phyloP scores from a whole-genome alignment of 148 eudicot genomes.

The Fallopia convolvulus region DNA sequence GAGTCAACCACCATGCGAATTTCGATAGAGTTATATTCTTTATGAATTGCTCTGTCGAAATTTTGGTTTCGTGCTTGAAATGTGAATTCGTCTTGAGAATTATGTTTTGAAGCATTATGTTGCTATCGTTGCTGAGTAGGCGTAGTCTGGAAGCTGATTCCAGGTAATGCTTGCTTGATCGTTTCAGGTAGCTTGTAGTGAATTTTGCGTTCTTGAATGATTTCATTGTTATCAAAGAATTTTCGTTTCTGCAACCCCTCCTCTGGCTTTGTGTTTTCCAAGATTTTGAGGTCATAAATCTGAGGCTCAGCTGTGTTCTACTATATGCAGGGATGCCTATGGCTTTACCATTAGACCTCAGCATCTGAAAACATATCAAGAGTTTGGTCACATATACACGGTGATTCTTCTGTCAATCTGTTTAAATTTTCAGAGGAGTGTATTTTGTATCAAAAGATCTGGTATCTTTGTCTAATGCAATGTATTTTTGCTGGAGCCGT shows the following conservation, averaged over 20 bases:
- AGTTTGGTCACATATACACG: conserved; percentile 8
- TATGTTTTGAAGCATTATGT: conserved; percentile 4
- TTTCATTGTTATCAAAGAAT: neutral
- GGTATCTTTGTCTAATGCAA: neutral
- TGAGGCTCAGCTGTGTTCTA: neutral
- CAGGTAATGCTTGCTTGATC: conserved; percentile 41
- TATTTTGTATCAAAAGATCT: too few species aligned
- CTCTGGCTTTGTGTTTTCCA: neutral
- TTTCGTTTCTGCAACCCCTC: too few species aligned
- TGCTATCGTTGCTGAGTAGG: conserved; percentile 66
- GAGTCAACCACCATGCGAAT: neutral
- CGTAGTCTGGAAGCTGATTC: conserved; percentile 78
- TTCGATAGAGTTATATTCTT: conserved; percentile 7
- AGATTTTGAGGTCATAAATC: neutral
- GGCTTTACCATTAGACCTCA: conserved; percentile 14
- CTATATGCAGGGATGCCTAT: conserved; percentile 14
- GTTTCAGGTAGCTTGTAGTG: neutral
- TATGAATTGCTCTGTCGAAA: conserved; percentile 11
- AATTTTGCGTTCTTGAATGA: neutral
- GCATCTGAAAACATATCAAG: conserved; percentile 10
- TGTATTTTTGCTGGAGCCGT: neutral
- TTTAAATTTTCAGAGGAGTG: neutral
- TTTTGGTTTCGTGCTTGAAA: conserved; percentile 4
- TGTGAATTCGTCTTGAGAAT: conserved; percentile 7
- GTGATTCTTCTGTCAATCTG: conserved; percentile 4